Evolutionary conservation across 2,329 filamentous ascomycete genomes (phyloP), one percentile per base, ranked within the genome.

Genomic region (Neofusicoccum cordaticola): DNA sequence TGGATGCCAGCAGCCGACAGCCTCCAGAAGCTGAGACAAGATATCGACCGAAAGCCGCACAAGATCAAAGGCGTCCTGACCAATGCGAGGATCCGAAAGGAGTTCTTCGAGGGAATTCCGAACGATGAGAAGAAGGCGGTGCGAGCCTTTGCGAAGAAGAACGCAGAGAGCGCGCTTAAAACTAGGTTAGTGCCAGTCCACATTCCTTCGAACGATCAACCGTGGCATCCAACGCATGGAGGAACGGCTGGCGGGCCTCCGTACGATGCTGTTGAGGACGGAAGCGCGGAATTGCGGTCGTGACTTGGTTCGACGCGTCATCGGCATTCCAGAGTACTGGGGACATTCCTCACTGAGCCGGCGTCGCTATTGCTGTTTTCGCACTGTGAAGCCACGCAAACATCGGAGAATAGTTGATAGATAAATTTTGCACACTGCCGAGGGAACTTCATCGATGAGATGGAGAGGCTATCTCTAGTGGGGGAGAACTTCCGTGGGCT

Each of bases 91-190:
- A 85, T 95, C 72, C 85, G 86, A 66, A 81, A 81, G 63, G 83
- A 83, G 5, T 93, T 93, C 74, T 83, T 94, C 53, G 83, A 84
- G 1, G 81, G 82, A 3, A 78, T 82, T 19, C 76, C 81, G 63
- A 80, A 82, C 58, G 82, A 86, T 63, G 83, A 87, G 66, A 82
- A 85, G 66, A 85, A 85, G 56, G 88, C 84, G 17, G 76, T 95
- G 4, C 83, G 86, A 68, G 90, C 89, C 0, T 96, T 97, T 22
- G 82, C 81, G 15, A 71, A 72, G 48, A 81, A 84, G 69, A 97
- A 96, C 71, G 80, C 85, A 68, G 86, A 88, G 66, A 90, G 86
- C 67, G 92, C 92, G 13, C 81, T 97, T 58, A 96, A 96, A 82
- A 94, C 87, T 94, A 93, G 86, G 92, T 92, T 76, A 75, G 84